Conservation (phyloP, 192 early-diverging fungal species). For the Backusella morwellensis region DNA sequence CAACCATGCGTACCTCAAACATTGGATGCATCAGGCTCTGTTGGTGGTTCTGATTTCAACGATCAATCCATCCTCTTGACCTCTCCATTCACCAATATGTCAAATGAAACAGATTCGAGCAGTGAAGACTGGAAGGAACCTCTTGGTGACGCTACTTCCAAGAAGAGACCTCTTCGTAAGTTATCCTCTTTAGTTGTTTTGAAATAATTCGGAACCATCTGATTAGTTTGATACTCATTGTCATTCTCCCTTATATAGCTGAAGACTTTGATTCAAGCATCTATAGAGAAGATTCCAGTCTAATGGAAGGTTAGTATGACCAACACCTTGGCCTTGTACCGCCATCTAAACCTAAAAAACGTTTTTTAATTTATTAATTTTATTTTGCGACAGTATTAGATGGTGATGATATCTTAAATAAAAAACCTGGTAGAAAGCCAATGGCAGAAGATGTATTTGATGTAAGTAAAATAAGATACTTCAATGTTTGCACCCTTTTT, state of each 20-base stretch:
- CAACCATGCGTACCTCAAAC: background rate
- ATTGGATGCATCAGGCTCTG: background rate
- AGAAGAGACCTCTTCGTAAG: background rate
- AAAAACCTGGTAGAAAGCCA: conserved; percentile 15
- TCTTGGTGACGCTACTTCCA: background rate
- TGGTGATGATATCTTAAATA: background rate
- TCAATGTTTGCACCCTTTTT: too few species aligned
- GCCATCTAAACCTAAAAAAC: background rate
- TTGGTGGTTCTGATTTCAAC: background rate
- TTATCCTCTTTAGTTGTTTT: background rate
- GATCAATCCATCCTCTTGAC: background rate
- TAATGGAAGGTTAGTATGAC: background rate
- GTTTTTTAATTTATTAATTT: background rate
- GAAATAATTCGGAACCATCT: background rate
- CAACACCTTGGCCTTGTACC: background rate
- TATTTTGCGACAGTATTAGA: background rate
- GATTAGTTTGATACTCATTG: background rate
- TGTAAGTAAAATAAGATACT: background rate
- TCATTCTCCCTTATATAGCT: background rate
- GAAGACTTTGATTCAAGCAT: background rate
- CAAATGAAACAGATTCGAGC: background rate
- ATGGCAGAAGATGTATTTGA: background rate
- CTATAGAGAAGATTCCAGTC: background rate
- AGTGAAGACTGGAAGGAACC: background rate
- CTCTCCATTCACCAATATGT: background rate